A percentile compares a stretch with the other conserved stretches of the same genome.
Evolutionary conservation across 2,329 filamentous ascomycete genomes (phyloP).

Genomic region (Orbilia blumenaviensis): DNA sequence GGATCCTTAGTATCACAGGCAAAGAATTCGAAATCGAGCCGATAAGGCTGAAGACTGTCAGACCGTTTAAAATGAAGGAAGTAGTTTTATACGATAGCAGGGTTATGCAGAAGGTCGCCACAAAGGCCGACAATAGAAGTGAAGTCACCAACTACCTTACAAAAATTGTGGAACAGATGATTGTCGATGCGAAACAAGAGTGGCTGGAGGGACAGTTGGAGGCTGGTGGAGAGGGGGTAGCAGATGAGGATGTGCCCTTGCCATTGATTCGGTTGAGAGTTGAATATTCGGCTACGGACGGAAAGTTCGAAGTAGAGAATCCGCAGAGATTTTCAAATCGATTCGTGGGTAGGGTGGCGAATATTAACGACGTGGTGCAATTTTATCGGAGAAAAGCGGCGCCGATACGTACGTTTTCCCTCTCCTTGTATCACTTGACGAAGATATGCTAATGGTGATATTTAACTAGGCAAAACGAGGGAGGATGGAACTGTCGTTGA

Average conservation of each 20-base stretch:
- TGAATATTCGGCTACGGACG: constrained; percentile 85
- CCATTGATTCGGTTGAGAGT: constrained; percentile 90
- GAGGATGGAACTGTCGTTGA: constrained; percentile 65
- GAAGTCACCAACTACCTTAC: constrained; percentile 81
- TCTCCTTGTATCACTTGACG: constrained; percentile 16
- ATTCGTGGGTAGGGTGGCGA: constrained; percentile 89
- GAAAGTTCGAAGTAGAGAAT: constrained; percentile 89
- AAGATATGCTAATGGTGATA: constrained; percentile 49
- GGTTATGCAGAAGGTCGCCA: constrained; percentile 78
- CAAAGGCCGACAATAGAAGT: constrained; percentile 81
- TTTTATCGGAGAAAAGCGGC: constrained; percentile 88
- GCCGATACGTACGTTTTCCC: constrained; percentile 62
- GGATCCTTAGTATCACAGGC: constrained; percentile 83
- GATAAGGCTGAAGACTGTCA: constrained; percentile 83
- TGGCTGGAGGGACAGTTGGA: constrained; percentile 82
- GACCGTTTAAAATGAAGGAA: constrained; percentile 88
- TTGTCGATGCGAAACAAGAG: constrained; percentile 80
- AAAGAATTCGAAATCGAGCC: constrained; percentile 82
- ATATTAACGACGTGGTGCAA: constrained; percentile 90
- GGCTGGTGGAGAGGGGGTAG: constrained; percentile 64
- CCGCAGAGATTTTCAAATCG: constrained; percentile 94
- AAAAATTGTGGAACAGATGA: constrained; percentile 82
- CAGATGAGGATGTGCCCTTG: constrained; percentile 72
- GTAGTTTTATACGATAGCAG: constrained; percentile 79
- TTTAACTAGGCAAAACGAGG: constrained; percentile 57